Conservation (phyloP, 768 basidiomycete species). For the Serendipita sp. region DNA sequence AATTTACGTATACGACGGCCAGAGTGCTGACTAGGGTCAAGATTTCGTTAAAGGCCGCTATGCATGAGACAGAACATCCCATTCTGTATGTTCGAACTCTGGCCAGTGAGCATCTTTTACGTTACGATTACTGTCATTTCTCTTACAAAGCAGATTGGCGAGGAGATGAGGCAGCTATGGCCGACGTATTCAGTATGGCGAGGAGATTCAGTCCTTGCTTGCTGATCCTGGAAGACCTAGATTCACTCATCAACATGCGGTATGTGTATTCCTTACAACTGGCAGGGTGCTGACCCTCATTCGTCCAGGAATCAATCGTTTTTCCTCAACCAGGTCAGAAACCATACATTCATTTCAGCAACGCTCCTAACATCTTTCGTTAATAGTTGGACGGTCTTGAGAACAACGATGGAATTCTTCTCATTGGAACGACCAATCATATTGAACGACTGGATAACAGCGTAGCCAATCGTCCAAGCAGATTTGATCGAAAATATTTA, state of each 20-base stretch:
- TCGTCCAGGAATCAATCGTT: slow-evolving; percentile 54
- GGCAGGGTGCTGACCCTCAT: neutral
- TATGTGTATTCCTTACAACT: neutral
- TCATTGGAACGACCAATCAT: slow-evolving; percentile 74
- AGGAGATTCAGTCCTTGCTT: slow-evolving; percentile 51
- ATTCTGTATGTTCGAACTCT: slow-evolving; percentile 77
- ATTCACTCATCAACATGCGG: slow-evolving; percentile 50
- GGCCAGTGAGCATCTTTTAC: slow-evolving; percentile 30
- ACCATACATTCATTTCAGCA: neutral
- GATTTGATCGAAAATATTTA: slow-evolving; percentile 80
- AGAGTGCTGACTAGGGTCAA: neutral
- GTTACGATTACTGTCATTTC: neutral
- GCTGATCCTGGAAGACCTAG: slow-evolving; percentile 49
- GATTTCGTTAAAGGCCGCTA: slow-evolving; percentile 33
- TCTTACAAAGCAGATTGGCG: slow-evolving; percentile 25
- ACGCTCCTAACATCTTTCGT: slow-evolving; percentile 8
- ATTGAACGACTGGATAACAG: slow-evolving; percentile 67
- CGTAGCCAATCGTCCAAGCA: slow-evolving; percentile 59
- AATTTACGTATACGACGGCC: slow-evolving; percentile 30
- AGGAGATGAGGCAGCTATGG: slow-evolving; percentile 56
- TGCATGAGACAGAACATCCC: slow-evolving; percentile 47
- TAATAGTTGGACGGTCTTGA: slow-evolving; percentile 44
- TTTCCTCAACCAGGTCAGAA: slow-evolving; percentile 63
- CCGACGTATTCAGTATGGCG: slow-evolving; percentile 54
- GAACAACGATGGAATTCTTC: slow-evolving; percentile 61